These are phyloP conservation scores for Botrytis galanthina DNA, from an alignment of 2,329 filamentous ascomycete genomes.

Conservation along the genomic window DNA sequence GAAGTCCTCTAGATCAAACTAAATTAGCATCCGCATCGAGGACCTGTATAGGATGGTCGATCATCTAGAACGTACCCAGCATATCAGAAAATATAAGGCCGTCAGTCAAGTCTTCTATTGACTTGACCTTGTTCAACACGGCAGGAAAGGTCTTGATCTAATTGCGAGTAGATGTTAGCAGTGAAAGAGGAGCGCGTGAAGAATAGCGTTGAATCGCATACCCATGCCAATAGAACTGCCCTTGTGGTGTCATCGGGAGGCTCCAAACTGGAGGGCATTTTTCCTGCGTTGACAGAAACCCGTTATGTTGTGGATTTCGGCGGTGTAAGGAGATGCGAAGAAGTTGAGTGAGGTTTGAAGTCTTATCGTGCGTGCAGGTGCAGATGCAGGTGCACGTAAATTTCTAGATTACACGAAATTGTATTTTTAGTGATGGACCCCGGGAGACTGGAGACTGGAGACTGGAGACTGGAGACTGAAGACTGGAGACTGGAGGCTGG, in stretches of 20 bases:
- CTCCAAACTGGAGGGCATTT: conserved; percentile 20
- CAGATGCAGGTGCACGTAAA: conserved; percentile 17
- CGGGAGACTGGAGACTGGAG: background rate
- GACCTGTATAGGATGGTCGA: conserved; percentile 36
- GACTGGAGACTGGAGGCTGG: background rate
- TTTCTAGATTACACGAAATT: conserved; percentile 20
- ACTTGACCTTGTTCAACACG: conserved; percentile 29
- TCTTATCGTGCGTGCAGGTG: conserved; percentile 18
- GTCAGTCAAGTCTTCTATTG: conserved; percentile 39
- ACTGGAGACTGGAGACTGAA: background rate
- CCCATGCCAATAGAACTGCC: conserved; percentile 56
- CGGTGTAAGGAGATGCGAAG: conserved; percentile 20
- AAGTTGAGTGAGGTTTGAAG: conserved; percentile 19
- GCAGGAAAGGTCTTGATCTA: conserved; percentile 41
- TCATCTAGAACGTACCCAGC: conserved; percentile 37
- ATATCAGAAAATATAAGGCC: conserved; percentile 38
- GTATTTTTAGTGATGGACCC: conserved; percentile 10
- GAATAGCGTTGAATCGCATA: conserved; percentile 37
- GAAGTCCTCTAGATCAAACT: conserved; percentile 48
- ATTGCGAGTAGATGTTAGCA: conserved; percentile 8
- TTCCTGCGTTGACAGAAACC: conserved; percentile 6
- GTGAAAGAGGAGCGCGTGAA: conserved; percentile 9
- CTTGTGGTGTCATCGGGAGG: conserved; percentile 31
- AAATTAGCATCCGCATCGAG: conserved; percentile 39
- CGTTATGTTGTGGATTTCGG: conserved; percentile 17